Evolutionary conservation across 768 basidiomycete genomes (phyloP).

Genomic region (Termitomyces sp.): DNA sequence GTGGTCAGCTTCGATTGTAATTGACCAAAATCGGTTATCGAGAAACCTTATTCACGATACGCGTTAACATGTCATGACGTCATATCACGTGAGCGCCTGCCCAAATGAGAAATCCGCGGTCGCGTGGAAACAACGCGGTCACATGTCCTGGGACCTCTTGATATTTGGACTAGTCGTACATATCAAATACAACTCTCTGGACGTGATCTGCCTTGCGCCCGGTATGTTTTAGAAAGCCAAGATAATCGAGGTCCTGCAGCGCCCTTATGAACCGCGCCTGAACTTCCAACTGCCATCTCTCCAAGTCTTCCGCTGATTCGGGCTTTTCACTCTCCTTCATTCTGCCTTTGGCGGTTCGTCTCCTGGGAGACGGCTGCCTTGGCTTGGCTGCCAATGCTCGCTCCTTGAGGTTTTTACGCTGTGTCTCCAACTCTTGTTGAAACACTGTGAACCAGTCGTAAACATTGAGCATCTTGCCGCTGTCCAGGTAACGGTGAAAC

Average conservation of each 20-base stretch:
- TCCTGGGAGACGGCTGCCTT: constrained; percentile 10
- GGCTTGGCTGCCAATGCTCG: constrained; percentile 4
- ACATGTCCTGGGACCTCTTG: no score
- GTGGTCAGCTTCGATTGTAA: not conserved
- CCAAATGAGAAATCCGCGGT: no score
- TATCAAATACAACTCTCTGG: constrained; percentile 60
- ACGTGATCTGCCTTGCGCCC: constrained; percentile 77
- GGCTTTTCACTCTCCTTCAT: constrained; percentile 22
- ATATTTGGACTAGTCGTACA: constrained; percentile 25
- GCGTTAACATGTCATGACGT: not conserved
- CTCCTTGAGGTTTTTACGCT: constrained; percentile 28
- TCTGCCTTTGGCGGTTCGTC: constrained; percentile 15
- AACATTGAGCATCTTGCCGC: constrained; percentile 78
- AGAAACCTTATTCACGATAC: no score
- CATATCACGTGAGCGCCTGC: not conserved
- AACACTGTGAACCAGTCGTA: constrained; percentile 90
- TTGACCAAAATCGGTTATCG: no score
- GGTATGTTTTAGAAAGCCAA: constrained; percentile 79
- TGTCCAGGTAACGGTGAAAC: constrained; percentile 72
- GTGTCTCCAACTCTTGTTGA: constrained; percentile 57
- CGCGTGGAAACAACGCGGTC: no score
- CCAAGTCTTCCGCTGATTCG: constrained; percentile 31
- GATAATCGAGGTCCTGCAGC: constrained; percentile 75
- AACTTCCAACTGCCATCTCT: constrained; percentile 50
- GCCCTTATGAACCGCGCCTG: constrained; percentile 79